Percentiles rank a stretch among this genome's conserved stretches.
phyloP scores from a whole-genome alignment of 768 basidiomycete genomes.

The Asterophora parasitica region DNA sequence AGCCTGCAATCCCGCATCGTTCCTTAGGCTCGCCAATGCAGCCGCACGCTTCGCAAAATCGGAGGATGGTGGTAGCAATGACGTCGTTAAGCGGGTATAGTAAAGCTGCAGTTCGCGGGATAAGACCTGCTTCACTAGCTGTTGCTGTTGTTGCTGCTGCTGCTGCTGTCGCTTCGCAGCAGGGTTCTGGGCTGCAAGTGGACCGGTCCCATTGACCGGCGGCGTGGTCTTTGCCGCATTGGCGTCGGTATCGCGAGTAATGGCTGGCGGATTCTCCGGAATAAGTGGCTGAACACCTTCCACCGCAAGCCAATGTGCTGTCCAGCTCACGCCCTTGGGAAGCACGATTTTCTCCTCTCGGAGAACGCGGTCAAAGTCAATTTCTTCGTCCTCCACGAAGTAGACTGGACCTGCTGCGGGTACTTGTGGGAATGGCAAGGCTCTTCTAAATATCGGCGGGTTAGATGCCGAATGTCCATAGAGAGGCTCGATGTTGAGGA shows the following conservation, averaged over 20 bases:
- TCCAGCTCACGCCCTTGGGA: conserved; percentile 80
- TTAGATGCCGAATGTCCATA: conserved; percentile 77
- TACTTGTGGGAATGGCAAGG: conserved; percentile 47
- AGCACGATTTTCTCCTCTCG: conserved; percentile 81
- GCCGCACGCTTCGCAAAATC: conserved; percentile 78
- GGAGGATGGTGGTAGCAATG: conserved; percentile 65
- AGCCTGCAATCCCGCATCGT: conserved; percentile 88
- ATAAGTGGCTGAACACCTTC: conserved; percentile 77
- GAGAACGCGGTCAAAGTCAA: conserved; percentile 90
- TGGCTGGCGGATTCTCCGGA: conserved; percentile 20
- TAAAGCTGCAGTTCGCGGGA: conserved; percentile 94
- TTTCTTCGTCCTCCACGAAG: conserved; percentile 94
- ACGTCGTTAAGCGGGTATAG: conserved; percentile 85
- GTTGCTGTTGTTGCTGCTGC: conserved; percentile 57
- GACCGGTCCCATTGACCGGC: conserved; percentile 15
- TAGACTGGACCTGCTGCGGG: conserved; percentile 70
- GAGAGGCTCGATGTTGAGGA: conserved; percentile 93
- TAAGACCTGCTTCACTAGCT: conserved; percentile 86
- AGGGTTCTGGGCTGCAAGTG: conserved; percentile 14
- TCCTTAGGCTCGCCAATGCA: conserved; percentile 82
- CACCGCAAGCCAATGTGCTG: conserved; percentile 97
- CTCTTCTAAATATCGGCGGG: conserved; percentile 56
- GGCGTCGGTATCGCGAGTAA: conserved; percentile 22
- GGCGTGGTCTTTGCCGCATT: conserved; percentile 29
- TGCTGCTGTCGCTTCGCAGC: conserved; percentile 35